These are phyloP conservation scores for Aspergillus coremiiformis DNA, from an alignment of 495 filamentous ascomycete species.

Conservation along the genomic window DNA sequence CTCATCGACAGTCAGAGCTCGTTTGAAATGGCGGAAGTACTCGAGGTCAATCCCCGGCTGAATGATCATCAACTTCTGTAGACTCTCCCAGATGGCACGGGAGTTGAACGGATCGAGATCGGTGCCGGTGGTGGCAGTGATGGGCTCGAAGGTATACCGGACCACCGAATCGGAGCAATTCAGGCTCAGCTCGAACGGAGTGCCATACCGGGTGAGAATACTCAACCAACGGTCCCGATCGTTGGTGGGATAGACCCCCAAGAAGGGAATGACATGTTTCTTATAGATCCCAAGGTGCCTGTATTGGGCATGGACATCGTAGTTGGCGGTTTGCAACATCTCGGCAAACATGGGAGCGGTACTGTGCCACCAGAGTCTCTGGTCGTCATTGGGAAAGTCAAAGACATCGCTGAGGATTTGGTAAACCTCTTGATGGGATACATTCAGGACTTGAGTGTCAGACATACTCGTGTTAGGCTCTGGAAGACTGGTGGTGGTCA, in stretches of 20 bases:
- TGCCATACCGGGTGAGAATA: conserved; percentile 4
- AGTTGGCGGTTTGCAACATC: conserved; percentile 4
- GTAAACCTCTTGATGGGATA: background rate
- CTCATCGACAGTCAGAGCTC: background rate
- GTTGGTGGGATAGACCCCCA: conserved; percentile 3
- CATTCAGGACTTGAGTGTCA: background rate
- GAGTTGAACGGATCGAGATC: conserved; percentile 13
- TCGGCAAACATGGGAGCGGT: conserved; percentile 12
- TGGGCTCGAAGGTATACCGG: conserved; percentile 13
- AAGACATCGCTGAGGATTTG: background rate
- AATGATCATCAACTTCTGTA: background rate
- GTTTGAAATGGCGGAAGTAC: background rate
- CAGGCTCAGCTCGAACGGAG: conserved; percentile 13
- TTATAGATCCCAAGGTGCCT: background rate
- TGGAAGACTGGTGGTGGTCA: no score
- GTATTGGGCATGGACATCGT: conserved; percentile 7
- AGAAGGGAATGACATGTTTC: conserved; percentile 3
- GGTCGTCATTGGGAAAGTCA: background rate
- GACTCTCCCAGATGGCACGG: conserved; percentile 1
- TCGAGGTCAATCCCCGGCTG: background rate
- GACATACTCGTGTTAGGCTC: no score
- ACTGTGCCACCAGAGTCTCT: conserved; percentile 10
- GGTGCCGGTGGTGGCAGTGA: conserved; percentile 1
- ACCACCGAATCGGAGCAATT: conserved; percentile 9
- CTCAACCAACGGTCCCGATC: conserved; percentile 2